phyloP scores from a whole-genome alignment of 225 moss, liverwort and hornwort genomes.

The Ulota crispa region DNA sequence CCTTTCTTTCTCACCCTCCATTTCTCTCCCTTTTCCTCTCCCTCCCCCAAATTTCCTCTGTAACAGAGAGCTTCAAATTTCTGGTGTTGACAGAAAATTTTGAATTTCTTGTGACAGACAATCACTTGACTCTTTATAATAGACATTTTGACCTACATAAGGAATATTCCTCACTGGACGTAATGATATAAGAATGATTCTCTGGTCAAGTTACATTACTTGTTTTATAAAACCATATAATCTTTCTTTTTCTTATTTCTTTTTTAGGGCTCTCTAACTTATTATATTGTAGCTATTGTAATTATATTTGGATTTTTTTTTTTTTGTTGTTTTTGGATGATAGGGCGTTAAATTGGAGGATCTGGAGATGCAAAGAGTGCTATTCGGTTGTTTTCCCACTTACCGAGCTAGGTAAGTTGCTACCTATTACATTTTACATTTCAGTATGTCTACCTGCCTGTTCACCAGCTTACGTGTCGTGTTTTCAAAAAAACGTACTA shows the following conservation, averaged over 20 bases:
- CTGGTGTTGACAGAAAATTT: too few relatives aligned
- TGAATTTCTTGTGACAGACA: too few relatives aligned
- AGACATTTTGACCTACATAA: background rate
- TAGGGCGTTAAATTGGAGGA: conserved; percentile 90
- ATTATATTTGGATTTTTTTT: conserved; percentile 2
- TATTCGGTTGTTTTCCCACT: conserved; percentile 89
- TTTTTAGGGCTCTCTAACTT: background rate
- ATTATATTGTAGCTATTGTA: background rate
- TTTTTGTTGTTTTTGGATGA: background rate
- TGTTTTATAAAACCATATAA: background rate
- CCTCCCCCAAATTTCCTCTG: too few relatives aligned
- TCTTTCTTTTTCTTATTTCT: too few relatives aligned
- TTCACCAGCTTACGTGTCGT: background rate
- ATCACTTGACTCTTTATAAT: too few relatives aligned
- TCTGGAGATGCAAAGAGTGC: conserved; percentile 65
- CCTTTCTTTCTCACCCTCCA: too few relatives aligned
- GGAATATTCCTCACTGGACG: background rate
- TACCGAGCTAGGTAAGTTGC: conserved; percentile 71
- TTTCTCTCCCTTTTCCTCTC: too few relatives aligned
- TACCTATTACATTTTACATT: background rate
- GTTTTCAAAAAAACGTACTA: background rate
- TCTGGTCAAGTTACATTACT: background rate
- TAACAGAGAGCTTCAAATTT: too few relatives aligned
- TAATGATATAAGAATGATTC: background rate
- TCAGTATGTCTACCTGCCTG: background rate